Evolutionary conservation across 139 green algal genomes (phyloP), one percentile per base, ranked within the genome.

Genomic region (Tetratostichococcus sp.): DNA sequence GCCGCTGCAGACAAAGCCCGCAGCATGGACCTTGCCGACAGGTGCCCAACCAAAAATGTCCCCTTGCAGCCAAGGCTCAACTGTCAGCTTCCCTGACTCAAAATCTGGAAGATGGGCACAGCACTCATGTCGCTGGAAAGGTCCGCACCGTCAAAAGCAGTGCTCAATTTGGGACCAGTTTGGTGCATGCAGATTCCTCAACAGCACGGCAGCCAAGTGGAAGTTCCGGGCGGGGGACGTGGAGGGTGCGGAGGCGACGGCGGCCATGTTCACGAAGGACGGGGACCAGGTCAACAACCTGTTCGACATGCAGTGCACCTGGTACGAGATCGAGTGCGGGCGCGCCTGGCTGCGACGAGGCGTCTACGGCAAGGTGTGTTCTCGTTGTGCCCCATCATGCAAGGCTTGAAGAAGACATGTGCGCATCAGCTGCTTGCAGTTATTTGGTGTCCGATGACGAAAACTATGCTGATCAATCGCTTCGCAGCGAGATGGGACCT

Each of bases 231-330:
- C 82, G 25, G 84, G 79, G 0, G 58, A 82, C 35, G 75, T 86
- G 65, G 87, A 92, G 33, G 62, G 80, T 4, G 95, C 93, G 1
- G 89, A 97, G 79, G 72, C 83, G 31, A 92, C 87, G 6, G 92
- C 90, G 0, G 76, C 84, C 30, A 80, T 97, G 30, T 99, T 99
- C 85, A 96, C 92, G 30, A 90, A 90, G 59, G 93, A 95, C n/a
- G 91, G 86, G n/a, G 90, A 97, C 30, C 86, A 93, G 78, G 71
- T 87, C 35, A 86, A 89, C 73, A 93, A 88, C 77, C 86, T 99
- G 77, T 92, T 89, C 69, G 96, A 98, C 83, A 99, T 99, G 96
- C 94, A 98, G 90, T 92, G 91, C 79, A 96, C 93, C 83, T 98
- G 96, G 95, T 99, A 97, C 71, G 96, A 98, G 89, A 76, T 96